Base-by-base conservation (phyloP, 2,329 filamentous ascomycete genomes). In the Cryoendolithus antarcticus region DNA sequence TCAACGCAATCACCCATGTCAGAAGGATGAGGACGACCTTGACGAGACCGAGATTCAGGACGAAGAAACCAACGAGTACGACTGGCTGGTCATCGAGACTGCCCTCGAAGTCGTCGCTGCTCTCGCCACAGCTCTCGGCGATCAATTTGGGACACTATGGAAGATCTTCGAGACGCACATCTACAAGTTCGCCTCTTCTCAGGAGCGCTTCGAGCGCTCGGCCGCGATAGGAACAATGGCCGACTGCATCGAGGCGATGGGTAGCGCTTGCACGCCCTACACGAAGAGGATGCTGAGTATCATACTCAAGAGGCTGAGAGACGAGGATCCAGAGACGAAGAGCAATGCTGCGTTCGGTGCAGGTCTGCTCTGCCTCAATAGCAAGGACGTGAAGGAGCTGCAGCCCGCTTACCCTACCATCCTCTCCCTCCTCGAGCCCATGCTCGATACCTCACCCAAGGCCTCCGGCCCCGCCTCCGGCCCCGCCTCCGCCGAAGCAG, bases 41-140 rank as follows among this genome's bases (percentile, higher is more conserved):
- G 82, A 84, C 40, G 86, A 89, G 51, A 75, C 81, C 40, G 77
- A 79, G n/a, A 69, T 78, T 7, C 68, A 67, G 39, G 60, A 70
- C 9, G 69, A 77, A 36, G 89, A 86, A 58, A 82, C 82, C 24
- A 93, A 89, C 2, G 91, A 98, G 66, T 94, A 93, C 55, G 91
- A 96, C 68, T 96, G 91, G 91, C 75, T 95, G 11, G 81, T 94
- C 37, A 82, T 96, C 39, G 91, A 98, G 66, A 94, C 86, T 7
- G 88, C 86, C 29, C 75, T 96, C 40, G 91, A 96, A 49, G 86
- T 93, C 34, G 71, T 95, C 37, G 85, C 86, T 37, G 86, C 84
- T 30, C 74, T 96, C 31, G 80, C 88, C 12, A 76, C 77, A 34
- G 86, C 86, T 27, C 77, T 96, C 9, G 91, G 91, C 30, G 62